phyloP scores from a whole-genome alignment of 192 early-diverging fungal species.

The Funneliformis geosporum region DNA sequence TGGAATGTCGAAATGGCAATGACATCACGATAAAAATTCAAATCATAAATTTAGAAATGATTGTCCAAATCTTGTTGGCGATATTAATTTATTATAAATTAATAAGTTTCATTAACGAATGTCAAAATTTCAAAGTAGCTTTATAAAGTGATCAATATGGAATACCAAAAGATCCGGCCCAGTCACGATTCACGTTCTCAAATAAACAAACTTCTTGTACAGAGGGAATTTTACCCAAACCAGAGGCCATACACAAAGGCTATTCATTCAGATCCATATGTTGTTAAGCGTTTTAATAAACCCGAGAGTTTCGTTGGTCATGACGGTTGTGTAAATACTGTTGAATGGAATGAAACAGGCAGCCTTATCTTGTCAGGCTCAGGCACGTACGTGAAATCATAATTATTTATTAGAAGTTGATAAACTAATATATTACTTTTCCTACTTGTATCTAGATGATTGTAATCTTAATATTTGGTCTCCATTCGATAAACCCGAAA shows the following conservation, averaged over 20 bases:
- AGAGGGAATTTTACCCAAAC: not conserved
- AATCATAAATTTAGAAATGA: too few species aligned
- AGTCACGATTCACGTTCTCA: not conserved
- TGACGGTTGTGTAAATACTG: constrained; percentile 57
- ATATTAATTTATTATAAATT: too few species aligned
- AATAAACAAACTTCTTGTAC: not conserved
- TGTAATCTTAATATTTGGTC: constrained; percentile 47
- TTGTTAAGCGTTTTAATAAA: constrained; percentile 25
- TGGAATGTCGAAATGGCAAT: too few species aligned
- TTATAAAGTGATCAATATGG: not conserved
- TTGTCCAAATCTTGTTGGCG: too few species aligned
- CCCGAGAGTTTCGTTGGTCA: constrained; percentile 40
- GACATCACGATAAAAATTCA: too few species aligned
- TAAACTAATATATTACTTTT: not conserved
- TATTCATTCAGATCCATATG: constrained; percentile 6
- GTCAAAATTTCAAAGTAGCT: too few species aligned
- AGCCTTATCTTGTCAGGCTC: constrained; percentile 47
- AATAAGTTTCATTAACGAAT: too few species aligned
- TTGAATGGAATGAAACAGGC: constrained; percentile 49
- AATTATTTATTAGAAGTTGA: not conserved
- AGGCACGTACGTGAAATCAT: constrained; percentile 37
- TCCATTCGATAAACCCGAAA: constrained; percentile 36
- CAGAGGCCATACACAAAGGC: not conserved
- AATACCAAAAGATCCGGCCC: not conserved
- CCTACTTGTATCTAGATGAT: constrained; percentile 42